Percentiles rank a stretch among this genome's conserved stretches.
Conservation (phyloP, 1,284 basidiomycete species). For the Melampsora americana region DNA sequence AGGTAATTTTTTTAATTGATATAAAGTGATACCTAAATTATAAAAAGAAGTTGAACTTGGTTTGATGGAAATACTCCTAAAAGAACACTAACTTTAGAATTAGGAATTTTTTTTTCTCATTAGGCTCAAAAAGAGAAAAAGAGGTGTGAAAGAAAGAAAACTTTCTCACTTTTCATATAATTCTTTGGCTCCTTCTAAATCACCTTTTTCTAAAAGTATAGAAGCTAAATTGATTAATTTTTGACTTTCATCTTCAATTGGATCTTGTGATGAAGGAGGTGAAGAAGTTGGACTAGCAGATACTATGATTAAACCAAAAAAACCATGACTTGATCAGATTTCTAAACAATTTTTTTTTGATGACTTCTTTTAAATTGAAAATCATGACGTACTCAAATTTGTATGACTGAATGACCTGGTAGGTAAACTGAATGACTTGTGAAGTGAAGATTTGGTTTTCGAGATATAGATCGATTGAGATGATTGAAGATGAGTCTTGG, state of each 20-base stretch:
- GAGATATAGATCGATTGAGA: background rate
- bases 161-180: constrained; percentile 25
- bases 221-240: constrained; percentile 30
- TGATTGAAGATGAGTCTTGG: background rate
- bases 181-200: constrained; percentile 24
- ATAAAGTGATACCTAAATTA: constrained; percentile 37
- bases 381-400: background rate
- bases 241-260: constrained; percentile 31
- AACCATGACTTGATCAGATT: background rate
- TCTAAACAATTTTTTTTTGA: no score
- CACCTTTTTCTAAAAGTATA: constrained; percentile 33
- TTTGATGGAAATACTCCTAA: constrained; percentile 25
- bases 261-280: constrained; percentile 27
- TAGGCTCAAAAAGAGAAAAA: background rate
- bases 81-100: background rate
- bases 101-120: background rate
- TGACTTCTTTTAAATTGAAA: background rate
- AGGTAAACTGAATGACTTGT: background rate
- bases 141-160: background rate
- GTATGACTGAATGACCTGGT: background rate
- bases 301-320: constrained; percentile 8
- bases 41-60: constrained; percentile 35
- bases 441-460: background rate
- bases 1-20: constrained; percentile 25
- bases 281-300: constrained; percentile 16